Conservation (phyloP, 2,329 filamentous ascomycete species). For the Davidsoniella australis region DNA sequence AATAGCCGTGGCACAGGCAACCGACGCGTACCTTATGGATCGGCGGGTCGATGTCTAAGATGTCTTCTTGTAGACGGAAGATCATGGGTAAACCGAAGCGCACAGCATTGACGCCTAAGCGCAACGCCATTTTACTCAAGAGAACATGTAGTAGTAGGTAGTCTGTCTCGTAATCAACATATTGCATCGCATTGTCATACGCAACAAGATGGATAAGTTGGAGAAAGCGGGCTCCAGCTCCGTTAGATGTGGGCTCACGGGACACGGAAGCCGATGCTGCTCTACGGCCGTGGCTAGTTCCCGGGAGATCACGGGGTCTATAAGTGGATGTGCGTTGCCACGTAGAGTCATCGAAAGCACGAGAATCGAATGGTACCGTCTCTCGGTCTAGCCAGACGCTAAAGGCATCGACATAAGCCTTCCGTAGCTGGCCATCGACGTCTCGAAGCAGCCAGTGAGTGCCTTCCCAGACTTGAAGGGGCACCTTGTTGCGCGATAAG, state of each 20-base stretch:
- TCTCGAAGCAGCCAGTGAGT: slow-evolving; percentile 86
- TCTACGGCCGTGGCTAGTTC: slow-evolving; percentile 31
- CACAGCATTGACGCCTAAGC: slow-evolving; percentile 67
- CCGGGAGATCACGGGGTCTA: slow-evolving; percentile 19
- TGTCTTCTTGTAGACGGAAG: slow-evolving; percentile 72
- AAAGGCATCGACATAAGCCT: slow-evolving; percentile 71
- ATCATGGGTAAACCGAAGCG: slow-evolving; percentile 76
- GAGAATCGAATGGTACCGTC: slow-evolving; percentile 48
- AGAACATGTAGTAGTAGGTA: slow-evolving; percentile 63
- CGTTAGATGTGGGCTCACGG: slow-evolving; percentile 17
- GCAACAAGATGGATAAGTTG: slow-evolving; percentile 68
- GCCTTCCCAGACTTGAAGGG: slow-evolving; percentile 82
- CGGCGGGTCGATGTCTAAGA: slow-evolving; percentile 47
- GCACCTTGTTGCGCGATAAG: slow-evolving; percentile 57
- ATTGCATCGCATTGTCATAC: slow-evolving; percentile 75
- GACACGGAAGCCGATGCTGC: slow-evolving; percentile 51
- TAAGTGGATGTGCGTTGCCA: slow-evolving; percentile 24
- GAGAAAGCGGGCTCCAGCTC: slow-evolving; percentile 50
- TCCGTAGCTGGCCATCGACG: slow-evolving; percentile 57
- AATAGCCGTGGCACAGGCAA: slow-evolving; percentile 75
- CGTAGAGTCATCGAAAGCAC: slow-evolving; percentile 38
- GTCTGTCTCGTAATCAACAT: slow-evolving; percentile 54
- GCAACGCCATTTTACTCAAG: slow-evolving; percentile 54
- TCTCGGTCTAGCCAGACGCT: slow-evolving; percentile 74
- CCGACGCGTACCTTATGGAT: slow-evolving; percentile 62